These are phyloP conservation scores for Phytopythium ostracodes DNA, from an alignment of 352 stramenopile genomes.

Conservation along the genomic window DNA sequence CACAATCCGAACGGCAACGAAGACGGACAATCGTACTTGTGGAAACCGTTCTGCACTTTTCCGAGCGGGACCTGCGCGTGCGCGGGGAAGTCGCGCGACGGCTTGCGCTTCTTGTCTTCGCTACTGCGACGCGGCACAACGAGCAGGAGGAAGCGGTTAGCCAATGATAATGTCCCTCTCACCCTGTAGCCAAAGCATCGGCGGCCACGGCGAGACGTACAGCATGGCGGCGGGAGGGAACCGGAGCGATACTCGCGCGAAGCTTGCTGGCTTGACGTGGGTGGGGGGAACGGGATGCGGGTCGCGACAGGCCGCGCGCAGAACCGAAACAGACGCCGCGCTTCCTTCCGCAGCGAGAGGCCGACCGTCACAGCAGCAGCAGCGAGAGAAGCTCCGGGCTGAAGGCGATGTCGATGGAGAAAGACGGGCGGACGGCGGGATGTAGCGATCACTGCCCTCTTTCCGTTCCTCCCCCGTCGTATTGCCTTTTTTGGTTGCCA, in stretches of 20 bases:
- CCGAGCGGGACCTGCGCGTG: slow-evolving; percentile 61
- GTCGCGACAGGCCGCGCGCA: neutral
- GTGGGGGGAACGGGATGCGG: too few relatives aligned
- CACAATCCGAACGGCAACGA: neutral
- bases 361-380: too few relatives aligned
- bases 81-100: slow-evolving; percentile 70
- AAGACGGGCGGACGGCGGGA: neutral
- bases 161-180: neutral
- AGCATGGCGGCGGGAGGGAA: slow-evolving; percentile 1
- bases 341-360: too few relatives aligned
- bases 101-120: slow-evolving; percentile 84
- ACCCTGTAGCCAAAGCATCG: too few relatives aligned
- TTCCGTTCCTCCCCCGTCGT: neutral
- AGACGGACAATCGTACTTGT: slow-evolving; percentile 22
- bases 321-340: neutral
- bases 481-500: neutral
- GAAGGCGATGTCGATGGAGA: neutral
- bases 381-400: neutral
- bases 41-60: slow-evolving; percentile 46
- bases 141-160: neutral
- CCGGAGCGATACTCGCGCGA: too few relatives aligned
- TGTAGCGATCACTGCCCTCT: neutral
- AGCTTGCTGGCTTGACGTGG: too few relatives aligned
- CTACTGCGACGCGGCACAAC: slow-evolving; percentile 13
- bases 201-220: neutral